Conservation (phyloP, 2,329 filamentous ascomycete species). For the Botryotinia narcissicola region DNA sequence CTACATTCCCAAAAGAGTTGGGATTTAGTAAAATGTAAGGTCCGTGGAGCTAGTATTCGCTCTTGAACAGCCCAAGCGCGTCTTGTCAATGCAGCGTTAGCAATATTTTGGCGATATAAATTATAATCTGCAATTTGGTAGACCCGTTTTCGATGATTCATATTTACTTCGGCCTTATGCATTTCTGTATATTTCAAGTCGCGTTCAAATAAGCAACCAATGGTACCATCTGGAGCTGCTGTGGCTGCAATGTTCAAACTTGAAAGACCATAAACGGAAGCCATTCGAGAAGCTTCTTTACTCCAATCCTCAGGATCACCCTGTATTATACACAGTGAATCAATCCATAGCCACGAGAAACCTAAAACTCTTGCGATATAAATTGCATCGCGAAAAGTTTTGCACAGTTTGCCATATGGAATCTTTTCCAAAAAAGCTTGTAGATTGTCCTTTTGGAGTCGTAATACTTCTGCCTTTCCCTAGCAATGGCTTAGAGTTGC, state of each 20-base stretch:
- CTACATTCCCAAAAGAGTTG: neutral
- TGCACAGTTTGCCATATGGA: neutral
- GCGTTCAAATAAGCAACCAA: neutral
- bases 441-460: neutral
- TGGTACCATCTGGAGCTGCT: neutral
- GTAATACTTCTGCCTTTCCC: neutral
- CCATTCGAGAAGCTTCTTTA: neutral
- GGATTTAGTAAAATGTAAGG: neutral
- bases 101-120: rapidly evolving
- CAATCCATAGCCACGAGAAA: neutral
- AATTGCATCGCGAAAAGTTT: neutral
- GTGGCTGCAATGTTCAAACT: neutral
- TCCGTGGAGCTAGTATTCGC: neutral
- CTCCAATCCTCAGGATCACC: neutral
- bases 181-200: too few species aligned
- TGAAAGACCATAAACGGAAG: neutral
- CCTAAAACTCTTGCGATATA: neutral
- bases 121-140: rapidly evolving
- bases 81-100: rapidly evolving
- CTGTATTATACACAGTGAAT: neutral
- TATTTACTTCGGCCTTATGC: too few species aligned
- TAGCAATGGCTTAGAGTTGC: neutral
- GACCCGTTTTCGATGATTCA: too few species aligned
- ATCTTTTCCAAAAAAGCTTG: neutral
- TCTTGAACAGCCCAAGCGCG: neutral